phyloP scores from a whole-genome alignment of 1,139 yeast genomes.

The Taphrina populina region DNA sequence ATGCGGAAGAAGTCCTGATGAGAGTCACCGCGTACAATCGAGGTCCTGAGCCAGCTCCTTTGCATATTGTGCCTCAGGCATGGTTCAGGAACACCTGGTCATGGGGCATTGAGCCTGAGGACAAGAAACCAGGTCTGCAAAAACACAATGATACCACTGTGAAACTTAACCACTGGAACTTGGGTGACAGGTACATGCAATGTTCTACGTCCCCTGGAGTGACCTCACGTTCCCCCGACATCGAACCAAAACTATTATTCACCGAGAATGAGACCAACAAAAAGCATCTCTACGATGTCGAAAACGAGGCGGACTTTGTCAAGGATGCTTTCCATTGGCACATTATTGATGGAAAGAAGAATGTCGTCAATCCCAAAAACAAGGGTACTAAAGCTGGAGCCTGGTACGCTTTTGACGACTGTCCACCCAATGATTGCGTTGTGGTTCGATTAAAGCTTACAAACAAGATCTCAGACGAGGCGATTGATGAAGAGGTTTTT shows the following conservation, averaged over 20 bases:
- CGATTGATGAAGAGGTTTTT: slow-evolving; percentile 70
- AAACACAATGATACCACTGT: slow-evolving; percentile 53
- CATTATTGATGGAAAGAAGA: slow-evolving; percentile 60
- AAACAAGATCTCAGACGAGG: slow-evolving; percentile 42
- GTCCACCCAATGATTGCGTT: slow-evolving; percentile 86
- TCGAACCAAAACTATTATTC: slow-evolving; percentile 72
- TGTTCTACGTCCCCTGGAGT: slow-evolving; percentile 91
- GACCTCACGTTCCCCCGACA: slow-evolving; percentile 49
- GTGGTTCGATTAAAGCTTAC: slow-evolving; percentile 79
- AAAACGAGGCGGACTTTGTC: slow-evolving; percentile 58
- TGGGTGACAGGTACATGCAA: slow-evolving; percentile 68
- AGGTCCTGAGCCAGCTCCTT: slow-evolving; percentile 78
- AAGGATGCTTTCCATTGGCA: slow-evolving; percentile 92
- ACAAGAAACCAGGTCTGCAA: slow-evolving; percentile 56
- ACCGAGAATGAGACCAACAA: slow-evolving; percentile 89
- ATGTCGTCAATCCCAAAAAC: slow-evolving; percentile 66
- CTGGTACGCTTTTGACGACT: slow-evolving; percentile 78
- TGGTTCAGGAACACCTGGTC: slow-evolving; percentile 91
- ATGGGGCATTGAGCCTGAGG: slow-evolving; percentile 68
- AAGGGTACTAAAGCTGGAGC: slow-evolving; percentile 78
- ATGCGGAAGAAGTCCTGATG: slow-evolving; percentile 76
- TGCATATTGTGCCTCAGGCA: slow-evolving; percentile 82
- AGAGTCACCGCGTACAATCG: slow-evolving; percentile 88
- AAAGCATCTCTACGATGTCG: slow-evolving; percentile 61
- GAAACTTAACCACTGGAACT: slow-evolving; percentile 65